A percentile compares a stretch with the other conserved stretches of the same genome.
phyloP scores from a whole-genome alignment of 768 basidiomycete genomes.

The Suillus spraguei region DNA sequence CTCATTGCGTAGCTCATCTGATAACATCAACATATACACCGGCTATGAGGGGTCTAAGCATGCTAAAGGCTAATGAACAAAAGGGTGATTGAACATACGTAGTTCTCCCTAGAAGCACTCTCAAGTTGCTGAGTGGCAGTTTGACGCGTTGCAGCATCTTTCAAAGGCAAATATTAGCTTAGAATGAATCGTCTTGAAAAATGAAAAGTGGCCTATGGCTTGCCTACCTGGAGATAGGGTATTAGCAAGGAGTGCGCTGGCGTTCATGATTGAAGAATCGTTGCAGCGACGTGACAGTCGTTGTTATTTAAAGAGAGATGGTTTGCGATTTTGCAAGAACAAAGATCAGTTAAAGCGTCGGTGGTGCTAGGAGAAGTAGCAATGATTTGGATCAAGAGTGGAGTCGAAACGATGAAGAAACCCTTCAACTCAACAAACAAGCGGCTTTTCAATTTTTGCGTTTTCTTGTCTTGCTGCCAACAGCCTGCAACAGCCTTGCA shows the following conservation, averaged over 20 bases:
- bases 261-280: conserved; percentile 70
- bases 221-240: conserved; percentile 83
- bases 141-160: conserved; percentile 90
- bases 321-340: conserved; percentile 13
- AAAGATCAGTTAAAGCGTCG: conserved; percentile 3
- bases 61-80: neutral
- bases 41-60: conserved; percentile 51
- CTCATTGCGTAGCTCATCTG: conserved; percentile 82
- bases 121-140: conserved; percentile 91
- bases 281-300: conserved; percentile 23
- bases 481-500: conserved; percentile 8
- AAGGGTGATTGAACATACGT: conserved; percentile 55
- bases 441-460: conserved; percentile 35
- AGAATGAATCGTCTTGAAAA: conserved; percentile 33
- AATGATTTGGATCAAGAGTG: neutral
- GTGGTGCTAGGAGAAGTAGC: conserved; percentile 2
- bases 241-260: conserved; percentile 87
- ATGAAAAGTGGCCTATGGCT: conserved; percentile 34
- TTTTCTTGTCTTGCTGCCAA: conserved; percentile 8
- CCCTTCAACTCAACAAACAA: conserved; percentile 17
- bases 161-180: conserved; percentile 20
- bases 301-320: conserved; percentile 23
- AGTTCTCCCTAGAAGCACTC: conserved; percentile 83
- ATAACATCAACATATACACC: conserved; percentile 91
- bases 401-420: conserved; percentile 9